Base-by-base conservation (phyloP, 1,284 basidiomycete genomes). In the Ganoderma leucocontextum region DNA sequence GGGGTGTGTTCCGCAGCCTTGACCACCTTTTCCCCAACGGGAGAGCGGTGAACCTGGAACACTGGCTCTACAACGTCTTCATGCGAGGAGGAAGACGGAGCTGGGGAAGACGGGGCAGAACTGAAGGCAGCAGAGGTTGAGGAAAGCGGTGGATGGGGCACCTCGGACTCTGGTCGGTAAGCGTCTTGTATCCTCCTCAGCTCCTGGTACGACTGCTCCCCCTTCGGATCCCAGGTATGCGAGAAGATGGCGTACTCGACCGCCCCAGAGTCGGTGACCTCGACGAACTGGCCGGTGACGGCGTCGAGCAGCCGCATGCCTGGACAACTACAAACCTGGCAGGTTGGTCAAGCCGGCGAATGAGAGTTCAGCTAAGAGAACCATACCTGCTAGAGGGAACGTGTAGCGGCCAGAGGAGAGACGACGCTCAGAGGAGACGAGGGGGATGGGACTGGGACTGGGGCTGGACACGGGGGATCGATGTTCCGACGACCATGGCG, bases 141-240 rank as follows among this genome's bases (percentile, higher is more conserved):
- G 6, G 52, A 55, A 55, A 33, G 29, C 17, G 52, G 52, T 33
- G 52, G 52, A 35, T 58, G 33, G 19, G 35, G 55, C 13, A 35
- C 35, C 55, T 35, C 55, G 22, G 55, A 9, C 35, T 58, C 55
- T 4, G 9, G 55, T 38, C 35, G 17, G 55, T 58, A 58, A 10
- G 35, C 55, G 8, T 58, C 55, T 12, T 58, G 55, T 29, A 58
- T 58, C n/a, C 55, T 38, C 35, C 35, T 38, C 6, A 58, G 35
- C 35, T 68, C 67, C 38, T 63, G 63, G 57, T 62, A 68, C 1
- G 63, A 62, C 53, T 68, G 67, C 25, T 68, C 67, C 10, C 67
- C 67, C 9, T 29, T 52, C 2, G 60, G 19, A 4, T 39, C 22
- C 67, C 67, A 68, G 13, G 67, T 68, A 13, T 68, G 67, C 2